phyloP scores from a whole-genome alignment of 805 yeast genomes.

The Teunomyces tritomae region DNA sequence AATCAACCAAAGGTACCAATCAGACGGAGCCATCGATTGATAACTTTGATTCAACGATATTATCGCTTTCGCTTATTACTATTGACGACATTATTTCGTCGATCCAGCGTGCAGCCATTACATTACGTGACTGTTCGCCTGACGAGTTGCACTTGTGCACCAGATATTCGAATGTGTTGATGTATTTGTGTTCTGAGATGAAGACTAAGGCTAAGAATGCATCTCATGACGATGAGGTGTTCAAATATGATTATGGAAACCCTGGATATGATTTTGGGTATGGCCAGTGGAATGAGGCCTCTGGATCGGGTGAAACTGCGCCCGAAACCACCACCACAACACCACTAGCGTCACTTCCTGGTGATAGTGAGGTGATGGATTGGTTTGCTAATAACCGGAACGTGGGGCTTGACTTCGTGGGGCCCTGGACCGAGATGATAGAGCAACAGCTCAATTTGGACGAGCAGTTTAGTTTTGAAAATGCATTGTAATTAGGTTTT shows the following conservation, averaged over 20 bases:
- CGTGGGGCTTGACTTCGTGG: conserved; percentile 49
- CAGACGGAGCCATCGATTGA: conserved; percentile 18
- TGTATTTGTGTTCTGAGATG: conserved; percentile 76
- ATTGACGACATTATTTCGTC: conserved; percentile 66
- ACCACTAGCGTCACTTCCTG: conserved; percentile 15
- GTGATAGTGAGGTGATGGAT: conserved; percentile 44
- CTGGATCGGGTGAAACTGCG: too few relatives aligned
- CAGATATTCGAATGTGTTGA: conserved; percentile 70
- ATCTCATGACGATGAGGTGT: conserved; percentile 6
- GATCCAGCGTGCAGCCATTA: conserved; percentile 69
- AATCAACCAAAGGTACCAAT: conserved; percentile 17
- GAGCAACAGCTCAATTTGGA: conserved; percentile 57
- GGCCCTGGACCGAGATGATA: conserved; percentile 78
- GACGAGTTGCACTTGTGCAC: conserved; percentile 85
- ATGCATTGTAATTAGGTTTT: conserved; percentile 8
- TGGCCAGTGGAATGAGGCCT: neutral
- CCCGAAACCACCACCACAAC: neutral
- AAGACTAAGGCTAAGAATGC: conserved; percentile 41
- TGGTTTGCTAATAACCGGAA: conserved; percentile 41
- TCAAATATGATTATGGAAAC: neutral
- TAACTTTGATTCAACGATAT: conserved; percentile 45
- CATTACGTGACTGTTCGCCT: conserved; percentile 78
- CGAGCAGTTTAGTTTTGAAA: conserved; percentile 31
- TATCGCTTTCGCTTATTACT: conserved; percentile 63
- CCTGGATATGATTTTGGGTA: neutral